Evolutionary conservation across 805 yeast species (phyloP).

Genomic region (Scheffersomyces ergatensis): DNA sequence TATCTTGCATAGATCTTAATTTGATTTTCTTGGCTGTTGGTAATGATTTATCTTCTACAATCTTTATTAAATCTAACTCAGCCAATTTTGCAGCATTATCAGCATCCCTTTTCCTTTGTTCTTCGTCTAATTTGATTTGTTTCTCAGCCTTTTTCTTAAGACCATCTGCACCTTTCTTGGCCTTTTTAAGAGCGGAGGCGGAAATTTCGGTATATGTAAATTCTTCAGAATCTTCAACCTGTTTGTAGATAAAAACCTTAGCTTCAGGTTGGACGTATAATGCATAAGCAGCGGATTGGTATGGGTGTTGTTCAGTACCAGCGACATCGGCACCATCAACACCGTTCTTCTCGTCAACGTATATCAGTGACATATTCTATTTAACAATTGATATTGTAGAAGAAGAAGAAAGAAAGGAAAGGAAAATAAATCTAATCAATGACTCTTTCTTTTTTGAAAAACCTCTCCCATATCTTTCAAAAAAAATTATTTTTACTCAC

Average conservation of each 20-base stretch:
- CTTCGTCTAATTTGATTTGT: slow-evolving; percentile 57
- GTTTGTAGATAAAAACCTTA: slow-evolving; percentile 59
- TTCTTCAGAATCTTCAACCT: slow-evolving; percentile 49
- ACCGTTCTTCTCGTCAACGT: slow-evolving; percentile 75
- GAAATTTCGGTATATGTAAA: slow-evolving; percentile 72
- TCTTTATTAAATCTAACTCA: slow-evolving; percentile 66
- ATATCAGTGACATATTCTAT: slow-evolving; percentile 41
- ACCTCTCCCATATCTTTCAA: too few species aligned
- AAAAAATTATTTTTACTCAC: too few species aligned
- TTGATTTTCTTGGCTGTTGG: slow-evolving; percentile 70
- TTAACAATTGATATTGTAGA: too few species aligned
- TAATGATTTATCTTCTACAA: slow-evolving; percentile 70
- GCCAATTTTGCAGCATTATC: slow-evolving; percentile 77
- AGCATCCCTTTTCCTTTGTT: slow-evolving; percentile 51
- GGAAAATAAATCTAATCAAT: too few species aligned
- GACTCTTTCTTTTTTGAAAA: too few species aligned
- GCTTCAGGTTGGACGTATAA: slow-evolving; percentile 51
- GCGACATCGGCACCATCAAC: slow-evolving; percentile 52
- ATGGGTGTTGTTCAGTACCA: slow-evolving; percentile 73
- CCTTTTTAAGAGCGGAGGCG: slow-evolving; percentile 91
- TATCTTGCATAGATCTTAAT: slow-evolving; percentile 51
- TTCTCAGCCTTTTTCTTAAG: slow-evolving; percentile 78
- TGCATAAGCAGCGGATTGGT: slow-evolving; percentile 82
- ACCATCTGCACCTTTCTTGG: slow-evolving; percentile 93
- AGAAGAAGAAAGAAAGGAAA: too few species aligned